Percentiles rank a stretch among this genome's conserved stretches.
Conservation (phyloP, 805 yeast species). For the Clavispora phyllophila region DNA sequence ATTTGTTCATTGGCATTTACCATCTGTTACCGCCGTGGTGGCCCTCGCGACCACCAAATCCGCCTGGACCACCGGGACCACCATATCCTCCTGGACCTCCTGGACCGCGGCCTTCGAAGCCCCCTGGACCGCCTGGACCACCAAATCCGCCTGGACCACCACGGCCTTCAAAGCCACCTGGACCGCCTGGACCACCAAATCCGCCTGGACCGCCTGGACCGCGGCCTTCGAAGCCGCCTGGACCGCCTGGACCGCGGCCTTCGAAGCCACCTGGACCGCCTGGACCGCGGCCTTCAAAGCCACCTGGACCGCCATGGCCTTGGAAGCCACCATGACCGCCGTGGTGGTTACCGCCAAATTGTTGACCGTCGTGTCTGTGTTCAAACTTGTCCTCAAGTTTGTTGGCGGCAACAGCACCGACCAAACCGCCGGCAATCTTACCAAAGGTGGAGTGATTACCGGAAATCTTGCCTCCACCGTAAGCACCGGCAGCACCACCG, state of each 20-base stretch:
- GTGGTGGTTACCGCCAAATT: background rate
- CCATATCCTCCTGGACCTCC: conserved; percentile 5
- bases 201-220: conserved; percentile 9
- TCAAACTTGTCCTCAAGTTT: conserved; percentile 40
- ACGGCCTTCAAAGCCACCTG: conserved; percentile 5
- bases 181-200: conserved; percentile 1
- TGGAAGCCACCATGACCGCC: conserved; percentile 5
- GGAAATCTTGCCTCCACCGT: conserved; percentile 22
- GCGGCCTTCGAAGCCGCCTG: conserved; percentile 6
- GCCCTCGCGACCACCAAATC: conserved; percentile 7
- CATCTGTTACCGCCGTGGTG: conserved; percentile 4
- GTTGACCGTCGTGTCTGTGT: conserved; percentile 5
- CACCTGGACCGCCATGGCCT: conserved; percentile 8
- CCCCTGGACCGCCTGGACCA: conserved; percentile 5
- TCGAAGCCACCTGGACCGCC: conserved; percentile 7
- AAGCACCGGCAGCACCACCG: conserved; percentile 38
- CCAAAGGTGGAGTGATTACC: conserved; percentile 38
- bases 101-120: conserved; percentile 6
- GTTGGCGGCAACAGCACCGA: conserved; percentile 52
- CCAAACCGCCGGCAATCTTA: conserved; percentile 48
- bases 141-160: conserved; percentile 10
- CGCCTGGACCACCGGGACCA: conserved; percentile 1
- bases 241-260: conserved; percentile 3
- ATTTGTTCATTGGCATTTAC: background rate
- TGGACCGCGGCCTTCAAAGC: conserved; percentile 6